phyloP scores from a whole-genome alignment of 73 alveolate genomes.

The Symbiodinium pilosum region DNA sequence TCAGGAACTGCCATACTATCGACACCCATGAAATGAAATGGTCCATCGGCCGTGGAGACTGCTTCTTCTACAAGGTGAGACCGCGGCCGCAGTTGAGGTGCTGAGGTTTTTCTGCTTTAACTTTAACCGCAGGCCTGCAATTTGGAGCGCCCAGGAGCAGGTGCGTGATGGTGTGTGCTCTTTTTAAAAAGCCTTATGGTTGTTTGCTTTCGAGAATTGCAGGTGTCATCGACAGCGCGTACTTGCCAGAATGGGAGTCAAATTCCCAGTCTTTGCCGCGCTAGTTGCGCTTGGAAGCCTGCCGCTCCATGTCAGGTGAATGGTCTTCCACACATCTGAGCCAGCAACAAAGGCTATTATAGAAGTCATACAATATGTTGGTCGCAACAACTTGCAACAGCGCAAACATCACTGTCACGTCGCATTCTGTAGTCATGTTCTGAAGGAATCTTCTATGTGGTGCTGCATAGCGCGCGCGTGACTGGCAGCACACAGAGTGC shows the following conservation, averaged over 20 bases:
- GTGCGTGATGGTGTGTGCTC: not conserved
- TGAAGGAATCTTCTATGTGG: not conserved
- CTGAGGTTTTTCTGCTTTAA: no score
- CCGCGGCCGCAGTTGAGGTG: no score
- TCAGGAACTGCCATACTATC: conserved; percentile 82
- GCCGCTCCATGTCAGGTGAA: not conserved
- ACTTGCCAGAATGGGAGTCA: not conserved
- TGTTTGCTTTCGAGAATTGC: not conserved
- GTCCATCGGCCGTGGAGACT: conserved; percentile 87
- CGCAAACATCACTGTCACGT: no score
- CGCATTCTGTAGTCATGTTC: not conserved
- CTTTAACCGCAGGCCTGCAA: conserved; percentile 20
- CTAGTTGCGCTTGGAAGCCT: no score
- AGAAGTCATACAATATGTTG: no score
- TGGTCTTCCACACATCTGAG: not conserved
- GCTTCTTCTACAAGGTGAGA: conserved; percentile 71
- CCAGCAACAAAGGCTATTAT: no score
- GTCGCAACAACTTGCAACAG: no score
- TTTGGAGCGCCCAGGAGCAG: not conserved
- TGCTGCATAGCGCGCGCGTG: no score
- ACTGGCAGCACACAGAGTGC: no score
- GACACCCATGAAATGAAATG: conserved; percentile 93
- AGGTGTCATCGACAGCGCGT: conserved; percentile 2
- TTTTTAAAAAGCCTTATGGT: not conserved
- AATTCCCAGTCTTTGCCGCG: not conserved